phyloP scores from a whole-genome alignment of 2,329 filamentous ascomycete species.

The Amesomyces nigricolor region DNA sequence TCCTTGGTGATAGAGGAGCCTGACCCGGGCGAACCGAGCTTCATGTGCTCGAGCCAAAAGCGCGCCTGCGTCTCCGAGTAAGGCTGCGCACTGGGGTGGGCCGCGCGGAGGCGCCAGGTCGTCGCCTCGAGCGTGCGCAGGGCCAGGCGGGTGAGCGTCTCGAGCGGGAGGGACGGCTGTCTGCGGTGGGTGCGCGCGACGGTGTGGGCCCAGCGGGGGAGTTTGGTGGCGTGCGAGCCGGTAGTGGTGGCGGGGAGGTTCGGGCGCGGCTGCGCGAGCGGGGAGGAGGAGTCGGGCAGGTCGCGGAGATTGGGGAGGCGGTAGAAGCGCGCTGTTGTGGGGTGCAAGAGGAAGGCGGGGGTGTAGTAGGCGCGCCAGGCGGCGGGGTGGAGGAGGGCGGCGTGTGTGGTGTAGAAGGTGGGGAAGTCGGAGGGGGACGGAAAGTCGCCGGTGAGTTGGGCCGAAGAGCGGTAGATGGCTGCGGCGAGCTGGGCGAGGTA shows the following conservation, averaged over 20 bases:
- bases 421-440: conserved; percentile 3
- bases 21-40: neutral
- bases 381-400: conserved; percentile 2
- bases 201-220: conserved; percentile 5
- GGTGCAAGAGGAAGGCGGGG: neutral
- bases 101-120: neutral
- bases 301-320: conserved; percentile 6
- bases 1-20: neutral
- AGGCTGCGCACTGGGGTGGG: neutral
- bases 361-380: conserved; percentile 6
- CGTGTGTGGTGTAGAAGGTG: neutral
- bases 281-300: conserved; percentile 4
- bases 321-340: conserved; percentile 5
- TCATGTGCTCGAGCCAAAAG: conserved; percentile 9
- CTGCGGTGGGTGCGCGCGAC: neutral
- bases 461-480: conserved; percentile 4
- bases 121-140: neutral
- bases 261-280: neutral
- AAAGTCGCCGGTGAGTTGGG: conserved; percentile 4
- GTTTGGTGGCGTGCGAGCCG: neutral
- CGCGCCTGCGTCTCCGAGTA: conserved; percentile 7
- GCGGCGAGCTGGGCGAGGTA: conserved; percentile 6
- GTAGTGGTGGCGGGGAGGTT: neutral
- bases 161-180: conserved; percentile 1
- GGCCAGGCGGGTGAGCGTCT: neutral